Percentiles rank a stretch among this genome's conserved stretches.
These are phyloP conservation scores for Hemisphaericaspora subhashii DNA, from an alignment of 1,139 yeast species.

Conservation along the genomic window DNA sequence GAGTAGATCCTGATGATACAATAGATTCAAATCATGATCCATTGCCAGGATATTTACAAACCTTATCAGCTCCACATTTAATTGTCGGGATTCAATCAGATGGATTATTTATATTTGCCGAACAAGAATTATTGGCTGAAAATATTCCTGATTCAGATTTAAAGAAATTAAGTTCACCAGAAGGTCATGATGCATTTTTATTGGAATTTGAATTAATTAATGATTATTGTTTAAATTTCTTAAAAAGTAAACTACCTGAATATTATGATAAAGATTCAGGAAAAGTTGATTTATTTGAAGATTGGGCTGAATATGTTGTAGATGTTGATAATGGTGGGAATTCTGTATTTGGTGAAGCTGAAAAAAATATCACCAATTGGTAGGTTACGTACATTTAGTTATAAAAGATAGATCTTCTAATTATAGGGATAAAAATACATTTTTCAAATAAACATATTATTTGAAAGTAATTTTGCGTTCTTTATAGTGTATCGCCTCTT, in stretches of 20 bases:
- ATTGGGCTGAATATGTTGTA: constrained; percentile 46
- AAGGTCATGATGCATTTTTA: constrained; percentile 96
- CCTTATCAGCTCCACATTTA: constrained; percentile 70
- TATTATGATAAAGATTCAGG: constrained; percentile 46
- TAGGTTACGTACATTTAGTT: constrained; percentile 22
- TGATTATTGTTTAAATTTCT: constrained; percentile 63
- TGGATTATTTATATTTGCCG: constrained; percentile 88
- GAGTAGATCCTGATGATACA: constrained; percentile 39
- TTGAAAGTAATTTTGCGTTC: too few relatives aligned
- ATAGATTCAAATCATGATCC: constrained; percentile 33
- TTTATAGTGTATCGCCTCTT: too few relatives aligned
- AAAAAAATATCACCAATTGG: constrained; percentile 86
- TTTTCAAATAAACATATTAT: too few relatives aligned
- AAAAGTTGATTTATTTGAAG: constrained; percentile 52
- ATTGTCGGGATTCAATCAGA: constrained; percentile 90
- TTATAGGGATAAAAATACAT: too few relatives aligned
- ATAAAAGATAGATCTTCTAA: not conserved
- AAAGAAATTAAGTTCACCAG: constrained; percentile 83
- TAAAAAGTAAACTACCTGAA: constrained; percentile 56
- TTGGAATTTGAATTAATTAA: constrained; percentile 86
- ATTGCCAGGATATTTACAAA: constrained; percentile 43
- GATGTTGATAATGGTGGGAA: constrained; percentile 52
- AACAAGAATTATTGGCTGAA: constrained; percentile 81
- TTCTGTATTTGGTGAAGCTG: constrained; percentile 94
- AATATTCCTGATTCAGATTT: constrained; percentile 69